Evolutionary conservation across 1,139 yeast genomes (phyloP).

Genomic region (Suhomyces guaymorum): DNA sequence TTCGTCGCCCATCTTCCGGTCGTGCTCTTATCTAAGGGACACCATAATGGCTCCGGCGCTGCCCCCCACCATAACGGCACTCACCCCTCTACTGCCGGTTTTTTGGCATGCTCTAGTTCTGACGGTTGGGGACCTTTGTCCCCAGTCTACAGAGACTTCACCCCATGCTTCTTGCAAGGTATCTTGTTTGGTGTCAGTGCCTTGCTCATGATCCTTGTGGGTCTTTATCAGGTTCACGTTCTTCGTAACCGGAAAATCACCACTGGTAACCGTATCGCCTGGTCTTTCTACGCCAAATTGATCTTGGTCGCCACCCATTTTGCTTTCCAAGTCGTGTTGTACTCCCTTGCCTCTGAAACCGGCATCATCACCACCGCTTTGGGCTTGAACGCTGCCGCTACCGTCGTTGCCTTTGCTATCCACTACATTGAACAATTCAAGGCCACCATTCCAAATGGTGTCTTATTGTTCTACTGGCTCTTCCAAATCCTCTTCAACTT

Average conservation of each 20-base stretch:
- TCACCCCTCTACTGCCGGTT: conserved; percentile 2
- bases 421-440: conserved; percentile 76
- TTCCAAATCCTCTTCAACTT: conserved; percentile 47
- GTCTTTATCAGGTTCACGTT: conserved; percentile 44
- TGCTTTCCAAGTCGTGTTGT: conserved; percentile 29
- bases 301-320: conserved; percentile 44
- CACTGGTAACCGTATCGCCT: conserved; percentile 37
- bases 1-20: conserved; percentile 9
- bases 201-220: conserved; percentile 54
- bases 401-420: conserved; percentile 53
- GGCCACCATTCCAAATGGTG: conserved; percentile 64
- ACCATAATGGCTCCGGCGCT: background rate
- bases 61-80: background rate
- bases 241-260: conserved; percentile 35
- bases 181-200: conserved; percentile 54
- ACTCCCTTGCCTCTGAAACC: conserved; percentile 25
- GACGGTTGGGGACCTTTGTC: conserved; percentile 82
- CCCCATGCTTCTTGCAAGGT: conserved; percentile 85
- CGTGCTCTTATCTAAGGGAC: conserved; percentile 5
- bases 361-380: conserved; percentile 50
- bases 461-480: conserved; percentile 77
- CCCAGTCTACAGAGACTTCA: conserved; percentile 59
- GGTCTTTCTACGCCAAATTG: conserved; percentile 47
- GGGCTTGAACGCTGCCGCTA: conserved; percentile 38
- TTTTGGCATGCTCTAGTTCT: conserved; percentile 13